phyloP scores from a whole-genome alignment of 805 yeast species.

The Metschnikowia kunwiensis region DNA sequence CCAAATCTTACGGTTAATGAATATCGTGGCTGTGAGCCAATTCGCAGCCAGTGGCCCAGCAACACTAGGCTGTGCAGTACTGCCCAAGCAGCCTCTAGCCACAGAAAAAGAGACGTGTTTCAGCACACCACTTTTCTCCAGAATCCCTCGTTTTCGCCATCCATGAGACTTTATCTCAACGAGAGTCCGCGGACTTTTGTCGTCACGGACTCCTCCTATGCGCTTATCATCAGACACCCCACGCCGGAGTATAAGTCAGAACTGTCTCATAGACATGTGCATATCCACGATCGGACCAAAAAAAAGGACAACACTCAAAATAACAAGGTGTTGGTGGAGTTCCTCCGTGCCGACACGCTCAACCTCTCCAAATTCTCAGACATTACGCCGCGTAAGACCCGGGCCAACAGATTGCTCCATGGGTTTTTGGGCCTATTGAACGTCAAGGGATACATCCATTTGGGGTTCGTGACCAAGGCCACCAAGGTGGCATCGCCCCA shows the following conservation, averaged over 20 bases:
- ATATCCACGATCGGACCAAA: slow-evolving; percentile 23
- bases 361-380: slow-evolving; percentile 43
- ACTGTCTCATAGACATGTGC: slow-evolving; percentile 19
- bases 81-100: no score
- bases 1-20: no score
- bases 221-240: slow-evolving; percentile 56
- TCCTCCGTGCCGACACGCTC: slow-evolving; percentile 41
- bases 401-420: slow-evolving; percentile 29
- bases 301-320: slow-evolving; percentile 19
- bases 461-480: slow-evolving; percentile 56
- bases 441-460: slow-evolving; percentile 51
- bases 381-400: slow-evolving; percentile 30
- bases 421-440: slow-evolving; percentile 64
- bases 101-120: no score
- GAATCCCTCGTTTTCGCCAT: no score
- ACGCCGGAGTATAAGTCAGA: slow-evolving; percentile 26
- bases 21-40: no score
- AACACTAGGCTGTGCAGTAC: no score
- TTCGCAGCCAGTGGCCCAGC: no score
- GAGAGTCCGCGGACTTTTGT: slow-evolving; percentile 68
- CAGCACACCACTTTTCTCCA: no score
- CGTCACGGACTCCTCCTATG: slow-evolving; percentile 55
- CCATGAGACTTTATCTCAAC: slow-evolving; percentile 62
- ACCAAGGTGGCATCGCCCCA: slow-evolving; percentile 59
- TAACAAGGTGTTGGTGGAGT: slow-evolving; percentile 48